Conservation (phyloP, 768 basidiomycete genomes). For the Phaeotremella fagi region DNA sequence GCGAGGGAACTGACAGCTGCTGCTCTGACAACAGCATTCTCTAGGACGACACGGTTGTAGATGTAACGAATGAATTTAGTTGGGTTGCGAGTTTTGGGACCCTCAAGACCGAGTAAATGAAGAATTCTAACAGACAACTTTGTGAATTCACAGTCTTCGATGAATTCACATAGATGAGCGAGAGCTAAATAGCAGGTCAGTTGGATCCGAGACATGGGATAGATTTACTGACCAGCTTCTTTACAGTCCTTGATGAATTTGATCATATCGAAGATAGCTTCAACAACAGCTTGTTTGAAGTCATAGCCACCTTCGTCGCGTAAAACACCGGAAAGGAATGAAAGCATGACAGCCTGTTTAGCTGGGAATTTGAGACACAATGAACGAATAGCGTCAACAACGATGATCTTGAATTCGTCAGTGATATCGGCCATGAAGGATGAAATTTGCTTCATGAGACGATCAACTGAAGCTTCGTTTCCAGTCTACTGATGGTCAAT, state of each 20-base stretch:
- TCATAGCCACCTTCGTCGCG: constrained; percentile 99
- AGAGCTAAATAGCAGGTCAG: constrained; percentile 55
- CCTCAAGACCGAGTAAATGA: constrained; percentile 90
- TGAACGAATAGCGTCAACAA: constrained; percentile 95
- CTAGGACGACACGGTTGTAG: constrained; percentile 97
- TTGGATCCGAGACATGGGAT: no score
- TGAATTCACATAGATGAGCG: constrained; percentile 97
- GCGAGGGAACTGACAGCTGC: constrained; percentile 92
- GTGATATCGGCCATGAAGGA: constrained; percentile 99
- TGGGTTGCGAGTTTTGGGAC: constrained; percentile 91
- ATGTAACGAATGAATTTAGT: constrained; percentile 99
- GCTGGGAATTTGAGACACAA: constrained; percentile 97
- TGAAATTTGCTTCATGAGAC: constrained; percentile 97
- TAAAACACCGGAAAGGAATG: constrained; percentile 91
- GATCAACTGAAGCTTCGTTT: constrained; percentile 96
- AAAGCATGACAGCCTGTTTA: constrained; percentile 94
- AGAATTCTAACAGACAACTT: constrained; percentile 96
- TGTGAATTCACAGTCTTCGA: constrained; percentile 99
- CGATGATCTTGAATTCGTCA: constrained; percentile 99
- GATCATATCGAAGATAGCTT: constrained; percentile 99
- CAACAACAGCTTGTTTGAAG: constrained; percentile 97
- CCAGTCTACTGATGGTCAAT: constrained; percentile 65
- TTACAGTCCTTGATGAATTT: constrained; percentile 93
- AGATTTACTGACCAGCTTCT: constrained; percentile 61
- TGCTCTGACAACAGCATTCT: constrained; percentile 95